phyloP scores from a whole-genome alignment of 1,139 yeast species.

The Casaregolazyma lundiana region DNA sequence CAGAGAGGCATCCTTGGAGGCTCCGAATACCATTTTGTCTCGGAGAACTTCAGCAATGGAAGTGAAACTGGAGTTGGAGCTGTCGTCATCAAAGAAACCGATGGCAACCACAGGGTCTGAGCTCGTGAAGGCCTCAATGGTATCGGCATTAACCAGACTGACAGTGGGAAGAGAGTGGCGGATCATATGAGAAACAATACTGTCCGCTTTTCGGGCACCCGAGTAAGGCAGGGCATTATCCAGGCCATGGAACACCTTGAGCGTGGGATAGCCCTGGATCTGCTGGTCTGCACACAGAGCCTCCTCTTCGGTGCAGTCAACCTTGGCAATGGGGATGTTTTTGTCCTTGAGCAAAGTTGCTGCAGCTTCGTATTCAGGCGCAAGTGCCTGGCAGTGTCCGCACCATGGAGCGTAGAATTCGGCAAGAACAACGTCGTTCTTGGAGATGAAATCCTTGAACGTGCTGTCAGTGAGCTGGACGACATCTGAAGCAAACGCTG shows the following conservation, averaged over 20 bases:
- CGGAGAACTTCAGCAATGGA: slow-evolving; percentile 54
- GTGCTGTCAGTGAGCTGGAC: slow-evolving; percentile 53
- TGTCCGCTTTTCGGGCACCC: slow-evolving; percentile 79
- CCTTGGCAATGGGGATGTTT: slow-evolving; percentile 75
- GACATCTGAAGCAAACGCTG: slow-evolving; percentile 83
- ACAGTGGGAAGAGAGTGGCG: slow-evolving; percentile 84
- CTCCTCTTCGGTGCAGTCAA: slow-evolving; percentile 87
- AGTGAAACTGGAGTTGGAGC: slow-evolving; percentile 46
- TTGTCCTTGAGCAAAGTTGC: slow-evolving; percentile 67
- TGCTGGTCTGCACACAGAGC: slow-evolving; percentile 72
- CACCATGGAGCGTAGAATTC: slow-evolving; percentile 99
- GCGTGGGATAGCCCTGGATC: slow-evolving; percentile 87
- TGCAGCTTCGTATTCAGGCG: slow-evolving; percentile 85
- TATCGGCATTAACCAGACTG: slow-evolving; percentile 45
- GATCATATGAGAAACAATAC: slow-evolving; percentile 73
- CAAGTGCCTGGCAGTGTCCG: slow-evolving; percentile 93
- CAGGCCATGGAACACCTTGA: slow-evolving; percentile 74
- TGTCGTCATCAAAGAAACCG: slow-evolving; percentile 38
- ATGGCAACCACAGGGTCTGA: slow-evolving; percentile 55
- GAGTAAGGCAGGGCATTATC: slow-evolving; percentile 50
- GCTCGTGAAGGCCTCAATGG: slow-evolving; percentile 43
- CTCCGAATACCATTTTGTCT: slow-evolving; percentile 58
- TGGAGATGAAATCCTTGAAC: slow-evolving; percentile 61
- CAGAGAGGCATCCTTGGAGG: slow-evolving; percentile 47
- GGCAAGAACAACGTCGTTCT: slow-evolving; percentile 78